A percentile compares a stretch with the other conserved stretches of the same genome.
Evolutionary conservation across 257 asterid genomes (phyloP).

Genomic region (Salvia splendens): DNA sequence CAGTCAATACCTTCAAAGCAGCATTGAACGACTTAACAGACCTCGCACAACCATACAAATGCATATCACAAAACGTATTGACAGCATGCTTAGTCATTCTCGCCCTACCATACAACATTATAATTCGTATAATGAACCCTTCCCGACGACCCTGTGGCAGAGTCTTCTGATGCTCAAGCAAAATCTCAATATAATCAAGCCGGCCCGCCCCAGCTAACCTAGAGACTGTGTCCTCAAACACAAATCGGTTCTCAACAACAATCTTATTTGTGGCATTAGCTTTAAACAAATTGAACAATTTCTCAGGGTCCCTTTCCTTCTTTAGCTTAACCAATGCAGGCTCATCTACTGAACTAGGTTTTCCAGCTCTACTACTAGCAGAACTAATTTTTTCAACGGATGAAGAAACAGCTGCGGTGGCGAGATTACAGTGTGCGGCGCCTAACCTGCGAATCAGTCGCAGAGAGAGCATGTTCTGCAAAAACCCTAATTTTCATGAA

Average conservation of each 20-base stretch:
- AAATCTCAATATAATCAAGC: conserved; percentile 66
- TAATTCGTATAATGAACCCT: conserved; percentile 73
- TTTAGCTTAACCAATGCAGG: conserved; percentile 74
- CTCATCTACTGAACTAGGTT: conserved; percentile 43
- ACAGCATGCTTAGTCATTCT: conserved; percentile 69
- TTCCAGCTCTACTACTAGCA: conserved; percentile 19
- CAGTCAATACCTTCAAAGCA: conserved; percentile 63
- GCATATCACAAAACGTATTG: conserved; percentile 70
- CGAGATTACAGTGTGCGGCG: conserved; percentile 35
- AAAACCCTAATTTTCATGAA: conserved; percentile 40
- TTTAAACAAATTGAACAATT: conserved; percentile 66
- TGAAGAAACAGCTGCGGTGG: conserved; percentile 32
- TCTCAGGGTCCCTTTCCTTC: conserved; percentile 70
- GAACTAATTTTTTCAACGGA: conserved; percentile 31
- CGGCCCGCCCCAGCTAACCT: conserved; percentile 77
- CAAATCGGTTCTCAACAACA: conserved; percentile 73
- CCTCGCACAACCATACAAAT: conserved; percentile 66
- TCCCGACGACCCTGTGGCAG: conserved; percentile 88
- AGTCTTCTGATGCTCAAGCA: conserved; percentile 83
- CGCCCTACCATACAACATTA: conserved; percentile 75
- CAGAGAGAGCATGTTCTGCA: conserved; percentile 72
- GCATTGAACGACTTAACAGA: conserved; percentile 84
- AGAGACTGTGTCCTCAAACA: conserved; percentile 70
- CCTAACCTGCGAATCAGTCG: conserved; percentile 75
- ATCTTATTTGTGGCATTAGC: conserved; percentile 70